Evolutionary conservation across 129 eudicot genomes (phyloP).

Genomic region (Escallonia rubra): DNA sequence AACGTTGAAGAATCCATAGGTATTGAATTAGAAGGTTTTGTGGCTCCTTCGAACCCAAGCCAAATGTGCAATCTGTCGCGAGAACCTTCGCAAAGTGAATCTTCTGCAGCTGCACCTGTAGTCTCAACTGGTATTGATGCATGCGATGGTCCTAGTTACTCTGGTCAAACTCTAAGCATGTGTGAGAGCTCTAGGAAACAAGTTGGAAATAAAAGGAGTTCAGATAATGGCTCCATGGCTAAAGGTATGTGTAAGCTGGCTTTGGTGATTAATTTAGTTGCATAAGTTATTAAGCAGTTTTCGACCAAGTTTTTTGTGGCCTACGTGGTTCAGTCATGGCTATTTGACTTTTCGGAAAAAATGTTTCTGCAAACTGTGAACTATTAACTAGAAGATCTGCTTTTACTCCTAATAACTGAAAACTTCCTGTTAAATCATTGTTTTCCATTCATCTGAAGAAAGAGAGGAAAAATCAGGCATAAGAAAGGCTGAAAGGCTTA

Average conservation of each 20-base stretch:
- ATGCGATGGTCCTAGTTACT: conserved; percentile 61
- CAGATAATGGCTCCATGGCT: conserved; percentile 28
- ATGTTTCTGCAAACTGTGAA: neutral
- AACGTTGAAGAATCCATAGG: conserved; percentile 42
- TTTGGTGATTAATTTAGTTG: neutral
- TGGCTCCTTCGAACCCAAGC: conserved; percentile 33
- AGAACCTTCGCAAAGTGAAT: conserved; percentile 83
- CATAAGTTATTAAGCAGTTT: neutral
- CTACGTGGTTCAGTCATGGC: no score
- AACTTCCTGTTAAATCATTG: neutral
- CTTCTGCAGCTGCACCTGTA: conserved; percentile 69
- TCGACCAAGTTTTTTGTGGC: no score
- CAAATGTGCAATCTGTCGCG: conserved; percentile 41
- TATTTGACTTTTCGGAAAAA: no score
- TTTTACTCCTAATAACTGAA: neutral
- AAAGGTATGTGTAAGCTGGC: conserved; percentile 31
- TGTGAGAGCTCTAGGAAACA: conserved; percentile 46
- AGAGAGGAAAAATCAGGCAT: no score
- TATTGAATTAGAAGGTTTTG: conserved; percentile 36
- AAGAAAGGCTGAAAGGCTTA: no score
- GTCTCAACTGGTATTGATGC: conserved; percentile 56
- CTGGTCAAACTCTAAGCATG: conserved; percentile 48
- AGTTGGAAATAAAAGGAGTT: conserved; percentile 22
- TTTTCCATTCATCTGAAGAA: no score
- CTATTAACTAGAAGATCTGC: neutral